Conservation (phyloP, 1,284 basidiomycete genomes). For the Volvariella surrecta region DNA sequence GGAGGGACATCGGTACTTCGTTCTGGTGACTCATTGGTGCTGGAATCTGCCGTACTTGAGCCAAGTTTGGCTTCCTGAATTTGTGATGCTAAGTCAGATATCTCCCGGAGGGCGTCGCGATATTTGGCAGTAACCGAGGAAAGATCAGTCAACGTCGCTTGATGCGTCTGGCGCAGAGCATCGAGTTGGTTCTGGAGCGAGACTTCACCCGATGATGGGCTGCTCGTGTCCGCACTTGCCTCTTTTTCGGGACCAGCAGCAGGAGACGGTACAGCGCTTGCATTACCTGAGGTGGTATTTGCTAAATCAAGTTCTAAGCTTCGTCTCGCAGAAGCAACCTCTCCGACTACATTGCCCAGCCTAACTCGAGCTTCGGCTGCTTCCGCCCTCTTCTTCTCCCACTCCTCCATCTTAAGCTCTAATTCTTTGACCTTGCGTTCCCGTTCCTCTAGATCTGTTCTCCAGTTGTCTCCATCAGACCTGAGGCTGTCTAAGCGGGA, state of each 20-base stretch:
- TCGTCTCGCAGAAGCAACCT: slow-evolving; percentile 64
- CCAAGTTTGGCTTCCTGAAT: slow-evolving; percentile 73
- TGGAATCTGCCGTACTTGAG: slow-evolving; percentile 24
- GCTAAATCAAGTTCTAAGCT: slow-evolving; percentile 44
- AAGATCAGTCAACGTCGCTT: slow-evolving; percentile 73
- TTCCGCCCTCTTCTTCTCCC: slow-evolving; percentile 61
- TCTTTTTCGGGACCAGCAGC: slow-evolving; percentile 12
- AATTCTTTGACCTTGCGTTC: slow-evolving; percentile 70
- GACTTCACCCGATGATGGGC: slow-evolving; percentile 18
- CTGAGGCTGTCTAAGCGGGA: slow-evolving; percentile 64
- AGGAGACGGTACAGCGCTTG: slow-evolving; percentile 13
- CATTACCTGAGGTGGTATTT: slow-evolving; percentile 11
- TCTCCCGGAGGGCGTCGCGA: slow-evolving; percentile 81
- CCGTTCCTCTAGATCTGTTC: slow-evolving; percentile 73
- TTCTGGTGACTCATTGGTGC: slow-evolving; percentile 42
- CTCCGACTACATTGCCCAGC: slow-evolving; percentile 56
- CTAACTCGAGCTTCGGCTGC: slow-evolving; percentile 57
- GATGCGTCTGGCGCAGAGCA: slow-evolving; percentile 66
- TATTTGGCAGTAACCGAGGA: slow-evolving; percentile 76
- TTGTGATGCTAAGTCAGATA: slow-evolving; percentile 79
- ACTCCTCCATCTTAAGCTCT: slow-evolving; percentile 68
- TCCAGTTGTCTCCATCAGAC: slow-evolving; percentile 64
- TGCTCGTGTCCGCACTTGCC: slow-evolving; percentile 9
- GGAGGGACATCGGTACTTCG: slow-evolving; percentile 34
- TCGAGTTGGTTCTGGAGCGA: slow-evolving; percentile 50